Conservation (phyloP, 768 basidiomycete genomes). For the Tricholoma bakamatsutake region DNA sequence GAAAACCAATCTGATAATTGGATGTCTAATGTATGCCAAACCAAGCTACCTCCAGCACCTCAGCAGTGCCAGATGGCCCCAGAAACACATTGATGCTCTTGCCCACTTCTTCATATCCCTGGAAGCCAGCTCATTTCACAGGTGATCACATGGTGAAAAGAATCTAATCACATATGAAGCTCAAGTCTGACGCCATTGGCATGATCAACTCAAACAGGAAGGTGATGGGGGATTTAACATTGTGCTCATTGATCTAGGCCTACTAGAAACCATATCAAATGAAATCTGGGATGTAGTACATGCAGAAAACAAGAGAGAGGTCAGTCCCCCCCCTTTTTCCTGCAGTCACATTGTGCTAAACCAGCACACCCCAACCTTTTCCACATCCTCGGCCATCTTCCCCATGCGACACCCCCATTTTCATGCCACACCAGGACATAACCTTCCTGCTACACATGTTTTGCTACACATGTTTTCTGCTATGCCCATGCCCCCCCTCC, state of each 20-base stretch:
- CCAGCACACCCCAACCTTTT: background rate
- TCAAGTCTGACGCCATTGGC: background rate
- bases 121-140: background rate
- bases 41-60: constrained; percentile 7
- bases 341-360: background rate
- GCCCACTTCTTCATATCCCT: constrained; percentile 7
- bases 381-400: background rate
- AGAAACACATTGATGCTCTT: constrained; percentile 2
- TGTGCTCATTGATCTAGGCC: background rate
- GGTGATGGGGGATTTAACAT: background rate
- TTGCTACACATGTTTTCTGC: too few species aligned
- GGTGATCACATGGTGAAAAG: background rate
- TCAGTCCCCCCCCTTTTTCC: background rate
- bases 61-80: background rate
- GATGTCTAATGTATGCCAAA: background rate
- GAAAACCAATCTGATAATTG: too few species aligned
- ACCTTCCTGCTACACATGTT: too few species aligned
- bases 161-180: background rate
- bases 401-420: background rate
- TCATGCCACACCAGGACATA: background rate
- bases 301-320: background rate
- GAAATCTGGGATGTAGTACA: background rate
- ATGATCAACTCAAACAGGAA: background rate
- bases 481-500: background rate
- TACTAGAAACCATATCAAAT: background rate